phyloP scores from a whole-genome alignment of 352 stramenopile genomes.

The Globisporangium paroecandrum region DNA sequence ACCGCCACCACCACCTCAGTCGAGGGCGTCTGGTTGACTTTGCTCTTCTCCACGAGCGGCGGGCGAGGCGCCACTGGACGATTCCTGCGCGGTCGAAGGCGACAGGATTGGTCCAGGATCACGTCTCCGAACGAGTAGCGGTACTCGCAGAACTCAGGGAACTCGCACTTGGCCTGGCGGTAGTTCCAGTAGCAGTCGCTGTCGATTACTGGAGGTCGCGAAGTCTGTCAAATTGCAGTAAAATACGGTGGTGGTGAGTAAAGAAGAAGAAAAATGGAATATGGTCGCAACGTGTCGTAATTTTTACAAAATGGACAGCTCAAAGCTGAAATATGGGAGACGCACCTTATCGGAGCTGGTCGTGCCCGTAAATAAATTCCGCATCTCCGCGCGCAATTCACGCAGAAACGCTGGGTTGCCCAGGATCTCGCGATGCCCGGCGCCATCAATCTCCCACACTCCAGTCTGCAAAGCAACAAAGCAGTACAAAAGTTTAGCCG shows the following conservation, averaged over 20 bases:
- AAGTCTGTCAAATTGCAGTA: conserved; percentile 22
- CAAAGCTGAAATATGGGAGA: neutral
- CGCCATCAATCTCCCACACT: conserved; percentile 80
- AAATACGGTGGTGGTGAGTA: neutral
- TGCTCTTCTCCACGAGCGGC: conserved; percentile 9
- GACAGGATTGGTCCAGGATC: conserved; percentile 78
- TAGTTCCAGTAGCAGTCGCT: conserved; percentile 87
- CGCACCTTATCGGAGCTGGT: conserved; percentile 40
- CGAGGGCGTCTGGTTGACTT: neutral
- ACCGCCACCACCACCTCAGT: neutral
- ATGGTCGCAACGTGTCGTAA: neutral
- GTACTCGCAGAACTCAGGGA: conserved; percentile 78
- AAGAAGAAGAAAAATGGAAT: neutral
- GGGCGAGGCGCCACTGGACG: conserved; percentile 15
- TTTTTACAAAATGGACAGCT: neutral
- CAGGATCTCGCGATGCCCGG: conserved; percentile 69
- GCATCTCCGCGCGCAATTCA: conserved; percentile 66
- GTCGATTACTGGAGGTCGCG: conserved; percentile 64
- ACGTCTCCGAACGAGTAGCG: conserved; percentile 80
- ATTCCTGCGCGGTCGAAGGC: conserved; percentile 43
- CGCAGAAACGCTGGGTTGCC: conserved; percentile 67
- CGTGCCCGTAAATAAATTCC: conserved; percentile 60
- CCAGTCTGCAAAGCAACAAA: conserved; percentile 39
- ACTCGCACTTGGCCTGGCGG: conserved; percentile 63
- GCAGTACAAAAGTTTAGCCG: neutral